Base-by-base conservation (phyloP, 1,284 basidiomycete species). In the Prillingera fragicola region DNA sequence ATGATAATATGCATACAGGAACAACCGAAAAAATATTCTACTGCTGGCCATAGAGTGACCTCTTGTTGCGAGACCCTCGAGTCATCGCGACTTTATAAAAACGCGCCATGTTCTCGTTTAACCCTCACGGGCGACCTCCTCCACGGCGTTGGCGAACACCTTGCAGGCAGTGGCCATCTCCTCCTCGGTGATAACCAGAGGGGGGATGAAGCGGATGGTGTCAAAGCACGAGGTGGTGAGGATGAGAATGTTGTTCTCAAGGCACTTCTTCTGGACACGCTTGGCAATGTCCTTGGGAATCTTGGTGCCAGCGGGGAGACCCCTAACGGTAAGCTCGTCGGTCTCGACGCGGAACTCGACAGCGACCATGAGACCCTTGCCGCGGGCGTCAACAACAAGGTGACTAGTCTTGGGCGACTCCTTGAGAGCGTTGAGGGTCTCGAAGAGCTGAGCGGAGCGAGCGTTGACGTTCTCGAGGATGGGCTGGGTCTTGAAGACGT, bases 191-290 rank as follows among this genome's bases (percentile, higher is more conserved):
- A 85, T 76, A 59, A 81, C 81, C 52, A 86, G 66, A 38, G 84
- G 75, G 8, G 84, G 84, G 59, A 85, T 85, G 71, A 91, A 90
- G 45, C 52, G 57, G 56, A 70, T 71, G 8, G 67, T 69, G 57
- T 71, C 67, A 43, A 72, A 73, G 52, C 67, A 67, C 36, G 65
- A 68, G 15, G 71, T 73, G 31, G 70, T 71, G 40, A 73, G 59
- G 47, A 90, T 79, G 50, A 91, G 67, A 75, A 92, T 72, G 31
- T 84, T 87, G 68, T 85, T 83, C 66, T 88, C 85, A 48, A 88
- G 74, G 69, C 88, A 90, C 62, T 80, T 81, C 67, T 80, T 80
- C 56, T 85, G 79, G 10, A 95, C 80, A n/a, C 83, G 76, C 50
- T 75, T 76, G 13, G 87, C 83, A 50, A 92, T 75, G 56, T 78